phyloP scores from a whole-genome alignment of 139 green algal species.

The Chlorella vulgaris region DNA sequence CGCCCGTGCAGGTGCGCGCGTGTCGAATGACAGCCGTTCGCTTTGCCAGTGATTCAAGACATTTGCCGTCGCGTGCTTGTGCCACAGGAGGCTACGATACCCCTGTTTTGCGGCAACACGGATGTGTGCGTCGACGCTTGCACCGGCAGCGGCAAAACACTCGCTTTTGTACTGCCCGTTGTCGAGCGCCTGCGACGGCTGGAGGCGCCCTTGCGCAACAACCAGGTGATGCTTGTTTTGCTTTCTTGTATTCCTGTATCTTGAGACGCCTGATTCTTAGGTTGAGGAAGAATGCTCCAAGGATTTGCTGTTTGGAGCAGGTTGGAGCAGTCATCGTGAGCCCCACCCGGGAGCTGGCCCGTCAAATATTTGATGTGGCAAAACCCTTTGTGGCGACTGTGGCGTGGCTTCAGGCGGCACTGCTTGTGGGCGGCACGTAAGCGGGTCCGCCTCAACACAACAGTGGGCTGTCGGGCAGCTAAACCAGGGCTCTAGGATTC shows the following conservation, averaged over 20 bases:
- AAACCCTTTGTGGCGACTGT: conserved; percentile 74
- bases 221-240: conserved; percentile 70
- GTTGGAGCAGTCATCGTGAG: conserved; percentile 91
- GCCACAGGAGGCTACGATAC: conserved; percentile 88
- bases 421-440: conserved; percentile 87
- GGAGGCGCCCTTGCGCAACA: conserved; percentile 64
- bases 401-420: conserved; percentile 46
- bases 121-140: conserved; percentile 96
- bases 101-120: conserved; percentile 91
- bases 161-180: conserved; percentile 95
- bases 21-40: neutral
- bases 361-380: conserved; percentile 88
- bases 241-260: neutral
- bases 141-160: conserved; percentile 97
- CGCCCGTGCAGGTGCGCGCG: neutral
- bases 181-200: conserved; percentile 84
- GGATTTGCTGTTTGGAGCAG: conserved; percentile 51
- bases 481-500: neutral
- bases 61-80: neutral
- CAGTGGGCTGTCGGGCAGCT: too few species aligned
- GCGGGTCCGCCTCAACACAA: neutral
- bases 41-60: neutral
- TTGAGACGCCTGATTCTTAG: neutral
- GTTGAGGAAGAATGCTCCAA: too few species aligned
- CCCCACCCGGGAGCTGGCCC: conserved; percentile 93